Evolutionary conservation across 2,329 filamentous ascomycete species (phyloP).

Genomic region (Oidium heveae): DNA sequence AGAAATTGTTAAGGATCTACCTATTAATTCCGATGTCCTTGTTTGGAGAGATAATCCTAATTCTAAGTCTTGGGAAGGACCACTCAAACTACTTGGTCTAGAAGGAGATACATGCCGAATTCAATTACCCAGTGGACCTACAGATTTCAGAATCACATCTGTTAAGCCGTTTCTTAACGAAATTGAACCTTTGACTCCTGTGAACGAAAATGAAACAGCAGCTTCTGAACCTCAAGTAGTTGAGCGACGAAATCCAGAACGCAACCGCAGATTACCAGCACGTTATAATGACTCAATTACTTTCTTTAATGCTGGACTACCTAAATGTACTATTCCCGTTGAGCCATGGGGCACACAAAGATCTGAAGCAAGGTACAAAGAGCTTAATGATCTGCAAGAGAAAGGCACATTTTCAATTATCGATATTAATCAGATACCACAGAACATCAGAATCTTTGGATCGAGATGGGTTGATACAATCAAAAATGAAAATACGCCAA

Average conservation of each 20-base stretch:
- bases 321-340: not conserved
- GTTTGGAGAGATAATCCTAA: not conserved
- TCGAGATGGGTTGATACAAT: not conserved
- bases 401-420: too few relatives aligned
- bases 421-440: too few relatives aligned
- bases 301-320: too few relatives aligned
- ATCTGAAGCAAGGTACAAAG: not conserved
- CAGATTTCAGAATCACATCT: not conserved
- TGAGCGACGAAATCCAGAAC: not conserved
- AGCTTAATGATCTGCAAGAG: not conserved
- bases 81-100: too few relatives aligned
- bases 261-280: too few relatives aligned
- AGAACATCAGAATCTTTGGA: too few relatives aligned
- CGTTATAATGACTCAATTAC: too few relatives aligned
- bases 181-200: too few relatives aligned
- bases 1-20: not conserved
- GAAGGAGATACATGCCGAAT: not conserved
- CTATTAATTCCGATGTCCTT: not conserved
- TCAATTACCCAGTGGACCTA: not conserved
- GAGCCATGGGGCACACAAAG: not conserved
- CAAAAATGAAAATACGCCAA: not conserved
- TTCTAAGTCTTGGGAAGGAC: not conserved
- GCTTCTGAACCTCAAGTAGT: not conserved
- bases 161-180: not conserved
- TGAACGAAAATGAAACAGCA: not conserved